Base-by-base conservation (phyloP, 1,139 yeast species). In the Meyerozyma athensensis region DNA sequence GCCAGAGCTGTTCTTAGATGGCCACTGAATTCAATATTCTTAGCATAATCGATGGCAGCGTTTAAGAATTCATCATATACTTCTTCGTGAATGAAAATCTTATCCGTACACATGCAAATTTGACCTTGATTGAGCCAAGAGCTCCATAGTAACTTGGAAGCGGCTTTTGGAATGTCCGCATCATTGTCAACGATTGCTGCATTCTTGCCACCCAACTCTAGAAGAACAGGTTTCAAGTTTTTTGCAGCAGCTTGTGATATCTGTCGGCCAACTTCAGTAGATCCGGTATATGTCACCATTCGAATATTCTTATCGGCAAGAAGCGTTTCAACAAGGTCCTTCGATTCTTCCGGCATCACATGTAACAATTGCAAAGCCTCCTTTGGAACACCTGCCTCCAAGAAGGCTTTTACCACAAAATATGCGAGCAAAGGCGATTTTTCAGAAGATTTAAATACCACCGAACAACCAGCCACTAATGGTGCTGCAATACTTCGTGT, bases 381-480 rank as follows among this genome's bases (percentile, higher is more conserved):
- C 1, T 43, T 35, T 4, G 75, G 73, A 4, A 69, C 57, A 2
- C 74, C 74, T 3, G 71, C 71, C 8, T 59, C 61, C 30, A 58
- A 48, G 30, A 68, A 61, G 22, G 59, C 52, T 37, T 61, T 54
- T 4, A 59, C 65, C 26, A 61, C 44, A 10, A 65, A 35, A 43
- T 64, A 59, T 1, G 65, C 48, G 3, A 57, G 36, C 26, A 42
- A 39, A 0, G 74, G 65, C 2, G 73, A 54, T 36, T 60, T 54
- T 35, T 71, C 74, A 4, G 69, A 54, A 0, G 72, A 52, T 41
- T 69, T 69, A 30, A 61, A 43, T 12, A 71, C 49, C n/a, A 72
- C 75, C 0, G 75, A 68, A 45, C 76, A 70, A 2, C 77, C 77
- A n/a, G 77, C 76, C 21, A 70, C 67, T 36, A 72, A 52, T 2